A percentile compares a stretch with the other conserved stretches of the same genome.
phyloP scores from a whole-genome alignment of 495 filamentous ascomycete genomes.

The Xylaria longipes region DNA sequence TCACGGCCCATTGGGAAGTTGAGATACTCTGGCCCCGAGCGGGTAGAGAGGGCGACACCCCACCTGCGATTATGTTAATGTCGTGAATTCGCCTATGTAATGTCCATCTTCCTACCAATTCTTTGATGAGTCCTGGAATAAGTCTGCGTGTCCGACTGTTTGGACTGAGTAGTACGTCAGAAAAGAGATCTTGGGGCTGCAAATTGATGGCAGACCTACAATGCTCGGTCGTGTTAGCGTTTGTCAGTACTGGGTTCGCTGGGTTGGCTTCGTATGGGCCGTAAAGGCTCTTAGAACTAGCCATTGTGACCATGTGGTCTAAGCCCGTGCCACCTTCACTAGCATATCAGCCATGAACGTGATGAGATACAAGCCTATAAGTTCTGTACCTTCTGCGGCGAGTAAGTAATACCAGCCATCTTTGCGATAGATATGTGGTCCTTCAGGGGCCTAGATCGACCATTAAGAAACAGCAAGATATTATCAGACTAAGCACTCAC shows the following conservation, averaged over 20 bases:
- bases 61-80: slow-evolving; percentile 36
- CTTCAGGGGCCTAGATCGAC: slow-evolving; percentile 59
- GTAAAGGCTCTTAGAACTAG: slow-evolving; percentile 50
- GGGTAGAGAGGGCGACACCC: slow-evolving; percentile 53
- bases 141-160: slow-evolving; percentile 16
- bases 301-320: slow-evolving; percentile 61
- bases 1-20: slow-evolving; percentile 68
- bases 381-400: slow-evolving; percentile 61
- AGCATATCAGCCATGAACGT: not conserved
- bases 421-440: slow-evolving; percentile 68
- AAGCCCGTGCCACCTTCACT: slow-evolving; percentile 59
- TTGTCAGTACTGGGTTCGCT: slow-evolving; percentile 62
- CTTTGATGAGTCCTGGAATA: slow-evolving; percentile 6
- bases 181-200: too few species aligned
- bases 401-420: slow-evolving; percentile 71
- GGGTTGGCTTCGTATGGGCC: slow-evolving; percentile 64
- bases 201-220: slow-evolving; percentile 35
- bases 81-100: too few species aligned
- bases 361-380: not conserved
- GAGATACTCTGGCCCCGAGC: slow-evolving; percentile 52
- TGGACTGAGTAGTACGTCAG: not conserved
- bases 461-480: not conserved
- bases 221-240: slow-evolving; percentile 55
- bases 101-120: not conserved
- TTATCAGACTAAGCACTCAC: slow-evolving; percentile 21